Conservation (phyloP, 2,329 filamentous ascomycete genomes). For the Trichophyton simii region DNA sequence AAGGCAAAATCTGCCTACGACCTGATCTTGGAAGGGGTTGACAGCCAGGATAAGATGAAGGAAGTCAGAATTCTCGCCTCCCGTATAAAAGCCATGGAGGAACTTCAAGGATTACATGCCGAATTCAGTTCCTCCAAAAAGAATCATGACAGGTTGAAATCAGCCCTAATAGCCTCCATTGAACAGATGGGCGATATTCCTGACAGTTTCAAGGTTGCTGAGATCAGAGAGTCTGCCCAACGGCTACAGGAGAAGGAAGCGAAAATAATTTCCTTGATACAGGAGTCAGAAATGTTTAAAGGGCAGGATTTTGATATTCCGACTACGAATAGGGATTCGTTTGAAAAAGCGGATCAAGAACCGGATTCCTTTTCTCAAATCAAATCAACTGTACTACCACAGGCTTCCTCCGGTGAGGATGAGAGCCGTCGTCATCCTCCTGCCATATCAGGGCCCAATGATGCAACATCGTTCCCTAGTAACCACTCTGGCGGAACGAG, state of each 20-base stretch:
- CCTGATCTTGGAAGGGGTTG: conserved; percentile 25
- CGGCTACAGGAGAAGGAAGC: conserved; percentile 25
- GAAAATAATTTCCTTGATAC: conserved; percentile 25
- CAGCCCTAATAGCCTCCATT: conserved; percentile 25
- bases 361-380: neutral
- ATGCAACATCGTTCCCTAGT: neutral
- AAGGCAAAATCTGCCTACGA: conserved; percentile 29
- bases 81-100: conserved; percentile 28
- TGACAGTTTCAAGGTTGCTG: conserved; percentile 21
- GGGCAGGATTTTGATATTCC: neutral
- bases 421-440: neutral
- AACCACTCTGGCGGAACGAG: neutral
- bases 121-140: conserved; percentile 19
- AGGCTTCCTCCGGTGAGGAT: neutral
- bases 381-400: neutral
- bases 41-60: conserved; percentile 22
- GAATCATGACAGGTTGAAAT: conserved; percentile 25
- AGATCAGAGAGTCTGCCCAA: conserved; percentile 23
- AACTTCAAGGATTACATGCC: conserved; percentile 20
- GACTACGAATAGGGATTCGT: conserved; percentile 5
- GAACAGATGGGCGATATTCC: conserved; percentile 24
- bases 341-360: neutral
- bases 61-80: conserved; percentile 25
- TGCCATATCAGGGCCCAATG: neutral
- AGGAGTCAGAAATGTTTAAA: conserved; percentile 20